Conservation (phyloP, 73 alveolate species). For the Paramecium octaurelia region DNA sequence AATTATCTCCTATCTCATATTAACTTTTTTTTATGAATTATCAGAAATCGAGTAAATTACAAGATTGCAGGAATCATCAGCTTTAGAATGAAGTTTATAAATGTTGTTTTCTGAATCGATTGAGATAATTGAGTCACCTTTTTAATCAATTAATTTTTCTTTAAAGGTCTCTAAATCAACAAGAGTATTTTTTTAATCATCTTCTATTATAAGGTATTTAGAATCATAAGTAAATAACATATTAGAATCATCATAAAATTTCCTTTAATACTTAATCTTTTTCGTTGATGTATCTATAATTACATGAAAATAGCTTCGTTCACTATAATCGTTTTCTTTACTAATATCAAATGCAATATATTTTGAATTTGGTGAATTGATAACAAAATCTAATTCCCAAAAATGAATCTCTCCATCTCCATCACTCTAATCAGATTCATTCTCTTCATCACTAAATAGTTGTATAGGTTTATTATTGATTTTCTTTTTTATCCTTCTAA, state of each 20-base stretch:
- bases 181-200: neutral
- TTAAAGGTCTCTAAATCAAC: neutral
- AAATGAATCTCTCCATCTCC: neutral
- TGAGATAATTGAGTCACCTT: neutral
- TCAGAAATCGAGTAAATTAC: no score
- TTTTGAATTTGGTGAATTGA: neutral
- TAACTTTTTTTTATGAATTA: no score
- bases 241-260: no score
- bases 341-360: neutral
- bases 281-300: neutral
- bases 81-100: no score
- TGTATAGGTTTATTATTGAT: neutral
- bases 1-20: neutral
- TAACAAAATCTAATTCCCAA: neutral
- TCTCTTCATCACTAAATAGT: neutral
- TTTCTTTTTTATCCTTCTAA: no score
- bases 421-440: no score
- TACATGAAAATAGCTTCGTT: neutral
- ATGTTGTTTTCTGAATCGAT: neutral
- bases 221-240: neutral
- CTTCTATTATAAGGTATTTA: neutral
- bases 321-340: neutral
- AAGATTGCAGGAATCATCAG: no score
- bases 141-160: neutral
- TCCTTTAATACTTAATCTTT: no score